Evolutionary conservation across 495 filamentous ascomycete species (phyloP), one percentile per base, ranked within the genome.

Genomic region (Penicillium soppii): DNA sequence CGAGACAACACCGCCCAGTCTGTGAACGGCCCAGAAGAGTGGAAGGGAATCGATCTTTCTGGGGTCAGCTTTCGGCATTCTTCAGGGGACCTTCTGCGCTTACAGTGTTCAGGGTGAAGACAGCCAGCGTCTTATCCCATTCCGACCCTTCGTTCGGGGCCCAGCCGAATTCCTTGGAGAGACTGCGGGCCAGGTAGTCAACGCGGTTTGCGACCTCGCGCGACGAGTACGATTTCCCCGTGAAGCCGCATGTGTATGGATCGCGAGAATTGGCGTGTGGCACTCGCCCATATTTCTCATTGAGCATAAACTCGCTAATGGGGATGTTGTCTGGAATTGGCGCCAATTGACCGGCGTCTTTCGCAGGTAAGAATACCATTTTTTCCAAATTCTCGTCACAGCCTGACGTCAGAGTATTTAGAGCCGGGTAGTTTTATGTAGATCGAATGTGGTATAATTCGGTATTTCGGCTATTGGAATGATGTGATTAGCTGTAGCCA

Each of bases 31-130:
- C 80, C 88, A 92, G 13, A 81, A 78, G 9, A 92, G 73, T 9
- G 90, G 79, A 40, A 94, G 51, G 38, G 86, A 89, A 67, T 96
- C 91, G 52, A 96, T 83, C 90, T 95, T 47, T 25, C 9, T 12
- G 33, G 12, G n/a, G 15, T 27, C n/a, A 53, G 37, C 17, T 22
- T 21, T 7, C 36, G 19, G 3, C 7, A 13, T 5, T 51, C 22
- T 6, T 16, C 9, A 3, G 19, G 30, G 10, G n/a, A 36, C 4
- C 2, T 10, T 29, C 4, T 20, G 30, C 6, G 62, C 81, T 38
- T 73, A 92, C 90, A 20, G 90, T 90, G 57, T 96, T 96, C 46
- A 92, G 56, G 29, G 83, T 85, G 67, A 89, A 95, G 9, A 92
- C 69, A 9, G 79, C 85, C 40, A 91, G 58, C 19, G 91, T 84